Evolutionary conservation across 768 basidiomycete genomes (phyloP).

Genomic region (Leccinum subgranulosum): DNA sequence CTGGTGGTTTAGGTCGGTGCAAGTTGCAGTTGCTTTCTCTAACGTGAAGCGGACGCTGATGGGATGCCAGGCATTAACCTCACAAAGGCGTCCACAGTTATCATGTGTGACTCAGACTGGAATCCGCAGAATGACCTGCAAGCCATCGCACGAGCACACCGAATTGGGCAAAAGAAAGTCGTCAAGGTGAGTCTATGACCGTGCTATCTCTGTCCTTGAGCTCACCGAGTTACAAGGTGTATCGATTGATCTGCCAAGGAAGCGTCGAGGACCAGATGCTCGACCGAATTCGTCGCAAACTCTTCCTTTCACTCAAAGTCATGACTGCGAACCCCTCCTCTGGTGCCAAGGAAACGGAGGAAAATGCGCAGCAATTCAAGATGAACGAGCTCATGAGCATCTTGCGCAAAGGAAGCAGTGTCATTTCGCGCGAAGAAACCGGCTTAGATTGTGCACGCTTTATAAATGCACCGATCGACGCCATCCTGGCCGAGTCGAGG

Average conservation of each 20-base stretch:
- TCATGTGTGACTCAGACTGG: conserved; percentile 75
- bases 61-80: conserved; percentile 65
- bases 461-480: conserved; percentile 39
- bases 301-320: conserved; percentile 63
- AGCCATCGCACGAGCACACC: conserved; percentile 82
- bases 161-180: conserved; percentile 71
- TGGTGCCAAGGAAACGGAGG: conserved; percentile 19
- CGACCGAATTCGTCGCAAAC: conserved; percentile 65
- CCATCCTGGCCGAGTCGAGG: conserved; percentile 46
- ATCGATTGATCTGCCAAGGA: conserved; percentile 63
- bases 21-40: not conserved
- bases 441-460: conserved; percentile 44
- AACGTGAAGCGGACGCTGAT: conserved; percentile 12
- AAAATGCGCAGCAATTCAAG: conserved; percentile 32
- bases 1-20: conserved; percentile 61
- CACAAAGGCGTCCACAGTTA: conserved; percentile 75
- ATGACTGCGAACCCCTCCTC: conserved; percentile 35
- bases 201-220: not conserved
- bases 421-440: conserved; percentile 38
- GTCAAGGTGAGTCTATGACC: conserved; percentile 46
- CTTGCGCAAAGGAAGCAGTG: conserved; percentile 56
- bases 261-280: conserved; percentile 79
- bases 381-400: conserved; percentile 52
- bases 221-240: conserved; percentile 42
- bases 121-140: conserved; percentile 80